These are phyloP conservation scores for Boletus rufocinnamomeus DNA, from an alignment of 768 basidiomycete genomes.

Conservation along the genomic window DNA sequence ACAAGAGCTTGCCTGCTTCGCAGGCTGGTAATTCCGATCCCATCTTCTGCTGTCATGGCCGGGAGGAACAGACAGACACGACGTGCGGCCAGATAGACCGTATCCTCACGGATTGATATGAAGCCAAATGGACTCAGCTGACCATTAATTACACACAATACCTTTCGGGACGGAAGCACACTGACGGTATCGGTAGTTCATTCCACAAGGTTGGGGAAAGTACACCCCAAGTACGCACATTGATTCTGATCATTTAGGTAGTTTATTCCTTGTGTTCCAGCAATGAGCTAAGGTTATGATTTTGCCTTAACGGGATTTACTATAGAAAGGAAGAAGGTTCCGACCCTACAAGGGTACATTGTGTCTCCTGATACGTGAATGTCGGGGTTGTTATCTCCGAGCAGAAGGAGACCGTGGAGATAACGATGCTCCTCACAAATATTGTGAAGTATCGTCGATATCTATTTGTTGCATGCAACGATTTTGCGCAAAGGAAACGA, in stretches of 20 bases:
- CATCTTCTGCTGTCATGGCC: neutral
- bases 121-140: neutral
- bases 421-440: neutral
- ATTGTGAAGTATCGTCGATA: neutral
- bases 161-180: neutral
- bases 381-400: slow-evolving; percentile 17
- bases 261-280: neutral
- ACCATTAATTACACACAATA: neutral
- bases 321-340: neutral
- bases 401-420: slow-evolving; percentile 7
- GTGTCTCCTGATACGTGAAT: slow-evolving; percentile 12
- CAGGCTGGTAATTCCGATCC: neutral
- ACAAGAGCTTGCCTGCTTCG: neutral
- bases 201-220: neutral
- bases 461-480: neutral
- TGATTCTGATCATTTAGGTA: neutral
- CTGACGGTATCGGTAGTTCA: slow-evolving; percentile 1
- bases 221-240: neutral
- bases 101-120: neutral
- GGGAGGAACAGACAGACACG: neutral
- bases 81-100: neutral
- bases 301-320: neutral
- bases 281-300: neutral
- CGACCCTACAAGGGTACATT: slow-evolving; percentile 13
- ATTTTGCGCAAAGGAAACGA: neutral